Base-by-base conservation (phyloP, 805 yeast species). In the Schwanniomyces vanrijiae region DNA sequence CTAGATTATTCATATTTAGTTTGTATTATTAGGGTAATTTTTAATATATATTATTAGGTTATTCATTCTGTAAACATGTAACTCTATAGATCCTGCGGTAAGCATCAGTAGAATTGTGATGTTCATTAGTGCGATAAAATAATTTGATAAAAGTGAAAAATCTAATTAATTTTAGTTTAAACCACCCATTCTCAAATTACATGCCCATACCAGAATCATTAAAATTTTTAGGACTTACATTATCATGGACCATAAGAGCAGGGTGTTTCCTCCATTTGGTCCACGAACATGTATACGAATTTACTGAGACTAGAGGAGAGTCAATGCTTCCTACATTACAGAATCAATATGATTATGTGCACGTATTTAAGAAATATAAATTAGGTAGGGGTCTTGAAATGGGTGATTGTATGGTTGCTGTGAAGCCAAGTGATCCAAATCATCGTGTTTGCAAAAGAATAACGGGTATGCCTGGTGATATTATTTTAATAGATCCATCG, bases 381-480 rank as follows among this genome's bases (percentile, higher is more conserved):
- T 66, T 75, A 41, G 97, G 96, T 0, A 70, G 85, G 47, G 74
- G 75, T n/a, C 62, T 90, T 4, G 64, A 76, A 37, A 80, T 85
- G 54, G 99, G 99, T 0, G 99, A 94, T 61, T 78, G 92, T 46
- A 79, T 94, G 2, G 94, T 92, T 31, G 91, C 96, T 2, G 68
- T 80, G 25, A 94, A 94, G 62, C 99, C 99, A 1, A 88, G 95
- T 2, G 91, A 87, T 53, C 95, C 96, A 0, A 75, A 77, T 16
- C 88, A 84, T 57, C 71, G 95, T 46, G 96, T 94, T 2, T 94
- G 99, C 60, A 94, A 94, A 59, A 75, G 99, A 46, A 84, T 94
- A 19, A 85, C 96, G 0, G 99, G 98, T 0, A 86, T 92, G 96
- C 95, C 97, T 0, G 98, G 98, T 0, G 98, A 92, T 69, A 60